Base-by-base conservation (phyloP, 306 rosid species). In the Acacia acuminata region DNA sequence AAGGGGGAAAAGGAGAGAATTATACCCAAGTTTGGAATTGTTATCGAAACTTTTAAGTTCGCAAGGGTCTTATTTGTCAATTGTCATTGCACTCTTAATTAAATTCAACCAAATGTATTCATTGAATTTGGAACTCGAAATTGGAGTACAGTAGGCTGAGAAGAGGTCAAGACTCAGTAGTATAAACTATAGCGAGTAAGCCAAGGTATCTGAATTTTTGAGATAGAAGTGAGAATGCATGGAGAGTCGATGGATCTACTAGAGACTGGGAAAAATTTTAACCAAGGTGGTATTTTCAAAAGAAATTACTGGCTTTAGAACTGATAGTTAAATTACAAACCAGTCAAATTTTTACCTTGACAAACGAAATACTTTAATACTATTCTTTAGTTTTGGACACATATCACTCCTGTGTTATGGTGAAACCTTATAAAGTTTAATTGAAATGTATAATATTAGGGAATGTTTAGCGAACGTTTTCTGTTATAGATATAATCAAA, bases 171-270 rank as follows among this genome's bases (percentile, higher is more conserved):
- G 63, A 56, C 12, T 60, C 6, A 1, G 16, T 34, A n/a, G 27
- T 53, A 34, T 42, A 34, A 66, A 34, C 10, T 17, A 14, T 10
- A 43, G 58, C 27, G 43, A 67, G 42, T 27, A 67, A 48, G 36
- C 40, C 42, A 10, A 38, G 80, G 79, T 78, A 56, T 66, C 40
- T 22, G 14, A 73, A 68, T 32, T 56, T 67, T 70, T 47, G 61
- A 67, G 22, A 47, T 12, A 72, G 67, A 24, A 25, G 55, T 56
- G 38, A 27, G 51, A 56, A 20, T 55, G 36, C 58, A 12, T 9
- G 67, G 5, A 24, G 36, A 12, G 17, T 61, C 17, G 38, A 44
- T 24, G 58, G 7, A 8, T 43, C 11, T 66, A 75, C 50, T 65
- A 55, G 42, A 55, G 8, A 38, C 32, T 30, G 32, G 71, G 56